Evolutionary conservation across 768 basidiomycete genomes (phyloP).

Genomic region (Trametes villosa): DNA sequence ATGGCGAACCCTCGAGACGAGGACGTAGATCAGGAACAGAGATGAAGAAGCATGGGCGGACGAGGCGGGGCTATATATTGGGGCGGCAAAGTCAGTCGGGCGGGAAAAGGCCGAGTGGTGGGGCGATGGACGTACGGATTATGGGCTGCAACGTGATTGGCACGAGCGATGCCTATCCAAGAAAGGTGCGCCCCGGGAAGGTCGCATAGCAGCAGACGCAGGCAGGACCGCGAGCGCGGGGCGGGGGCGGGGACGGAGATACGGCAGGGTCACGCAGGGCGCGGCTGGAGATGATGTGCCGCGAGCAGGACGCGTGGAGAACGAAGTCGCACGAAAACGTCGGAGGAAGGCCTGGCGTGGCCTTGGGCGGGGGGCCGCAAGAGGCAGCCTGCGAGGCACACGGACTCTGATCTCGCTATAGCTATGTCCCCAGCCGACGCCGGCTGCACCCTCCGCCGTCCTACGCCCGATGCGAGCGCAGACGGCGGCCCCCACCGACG

Average conservation of each 20-base stretch:
- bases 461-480: not conserved
- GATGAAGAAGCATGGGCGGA: conserved; percentile 3
- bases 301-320: conserved; percentile 20
- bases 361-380: conserved; percentile 1
- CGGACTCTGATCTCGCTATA: conserved; percentile 24
- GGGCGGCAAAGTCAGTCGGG: not conserved
- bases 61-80: conserved; percentile 1
- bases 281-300: not conserved
- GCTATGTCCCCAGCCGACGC: not conserved
- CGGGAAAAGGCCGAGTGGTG: conserved; percentile 9
- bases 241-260: not conserved
- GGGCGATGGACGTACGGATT: conserved; percentile 10
- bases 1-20: not conserved
- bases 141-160: not conserved
- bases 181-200: no score
- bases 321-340: conserved; percentile 13
- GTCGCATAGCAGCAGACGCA: not conserved
- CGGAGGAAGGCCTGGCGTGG: conserved; percentile 5
- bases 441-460: not conserved
- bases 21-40: conserved; percentile 10
- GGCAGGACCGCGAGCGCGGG: not conserved
- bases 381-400: conserved; percentile 35
- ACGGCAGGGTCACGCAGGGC: not conserved
- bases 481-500: not conserved
- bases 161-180: not conserved